A percentile compares a stretch with the other conserved stretches of the same genome.
These are phyloP conservation scores for Salvia hispanica DNA, from an alignment of 257 asterid species.

Conservation along the genomic window DNA sequence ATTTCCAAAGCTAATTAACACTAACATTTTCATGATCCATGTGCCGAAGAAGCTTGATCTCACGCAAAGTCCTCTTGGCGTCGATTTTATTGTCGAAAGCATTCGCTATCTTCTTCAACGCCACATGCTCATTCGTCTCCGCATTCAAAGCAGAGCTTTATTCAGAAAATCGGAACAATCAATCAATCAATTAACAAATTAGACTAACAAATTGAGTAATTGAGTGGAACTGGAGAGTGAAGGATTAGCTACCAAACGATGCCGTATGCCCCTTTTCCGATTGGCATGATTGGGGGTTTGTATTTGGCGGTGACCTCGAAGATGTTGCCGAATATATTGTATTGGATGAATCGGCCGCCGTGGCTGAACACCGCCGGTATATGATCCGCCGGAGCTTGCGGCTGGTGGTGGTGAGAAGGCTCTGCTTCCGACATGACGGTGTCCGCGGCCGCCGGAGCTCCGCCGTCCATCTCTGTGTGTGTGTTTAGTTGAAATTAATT, in stretches of 20 bases:
- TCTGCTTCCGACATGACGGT: constrained; percentile 85
- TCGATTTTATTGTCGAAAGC: constrained; percentile 44
- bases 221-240: not conserved
- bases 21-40: constrained; percentile 98
- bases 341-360: constrained; percentile 87
- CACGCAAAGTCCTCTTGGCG: constrained; percentile 33
- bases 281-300: no score
- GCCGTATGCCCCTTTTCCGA: no score
- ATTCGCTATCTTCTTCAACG: constrained; percentile 88
- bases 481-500: no score
- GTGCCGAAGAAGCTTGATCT: constrained; percentile 95
- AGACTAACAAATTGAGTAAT: not conserved
- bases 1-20: constrained; percentile 7
- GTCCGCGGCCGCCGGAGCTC: constrained; percentile 65
- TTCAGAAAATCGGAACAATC: no score
- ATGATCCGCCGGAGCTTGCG: constrained; percentile 54
- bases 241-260: constrained; percentile 51
- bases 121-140: constrained; percentile 90
- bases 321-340: constrained; percentile 83
- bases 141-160: constrained; percentile 81
- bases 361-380: constrained; percentile 79
- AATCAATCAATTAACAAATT: no score
- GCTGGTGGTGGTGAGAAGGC: constrained; percentile 33
- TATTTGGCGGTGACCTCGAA: constrained; percentile 17
- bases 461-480: constrained; percentile 58